Evolutionary conservation across 2,329 filamentous ascomycete species (phyloP).

Genomic region (Fusarium lyarnte): DNA sequence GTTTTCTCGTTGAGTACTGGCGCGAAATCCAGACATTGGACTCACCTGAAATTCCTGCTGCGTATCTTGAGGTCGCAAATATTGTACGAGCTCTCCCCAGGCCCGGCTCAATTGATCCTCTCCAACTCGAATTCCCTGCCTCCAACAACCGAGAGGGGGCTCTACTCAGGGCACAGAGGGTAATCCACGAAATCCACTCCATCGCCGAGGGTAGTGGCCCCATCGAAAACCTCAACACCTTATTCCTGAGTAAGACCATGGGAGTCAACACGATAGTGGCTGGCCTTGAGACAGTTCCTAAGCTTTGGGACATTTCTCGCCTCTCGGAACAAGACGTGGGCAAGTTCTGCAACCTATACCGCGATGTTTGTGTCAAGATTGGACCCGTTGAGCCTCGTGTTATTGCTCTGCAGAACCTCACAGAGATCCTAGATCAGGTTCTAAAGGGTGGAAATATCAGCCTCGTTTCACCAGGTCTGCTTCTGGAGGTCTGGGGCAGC

Average conservation of each 20-base stretch:
- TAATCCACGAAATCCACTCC: slow-evolving; percentile 51
- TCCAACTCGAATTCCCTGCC: slow-evolving; percentile 32
- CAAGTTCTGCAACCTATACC: slow-evolving; percentile 55
- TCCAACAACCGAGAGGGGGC: slow-evolving; percentile 45
- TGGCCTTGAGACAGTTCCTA: slow-evolving; percentile 48
- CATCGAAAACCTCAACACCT: slow-evolving; percentile 35
- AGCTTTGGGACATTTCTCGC: slow-evolving; percentile 44
- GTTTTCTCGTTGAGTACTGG: slow-evolving; percentile 44
- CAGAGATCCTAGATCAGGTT: slow-evolving; percentile 54
- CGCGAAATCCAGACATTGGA: slow-evolving; percentile 36
- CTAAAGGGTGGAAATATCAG: slow-evolving; percentile 43
- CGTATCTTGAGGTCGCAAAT: slow-evolving; percentile 59
- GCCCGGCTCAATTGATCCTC: slow-evolving; percentile 26
- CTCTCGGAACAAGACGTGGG: slow-evolving; percentile 40
- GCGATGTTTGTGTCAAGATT: slow-evolving; percentile 52
- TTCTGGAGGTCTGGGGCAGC: slow-evolving; percentile 54
- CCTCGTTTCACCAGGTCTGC: slow-evolving; percentile 46
- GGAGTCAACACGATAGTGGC: slow-evolving; percentile 50
- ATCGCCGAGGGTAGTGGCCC: slow-evolving; percentile 38
- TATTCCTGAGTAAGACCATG: slow-evolving; percentile 44
- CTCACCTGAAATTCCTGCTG: slow-evolving; percentile 56
- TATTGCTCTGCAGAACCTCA: slow-evolving; percentile 59
- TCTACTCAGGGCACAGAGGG: slow-evolving; percentile 52
- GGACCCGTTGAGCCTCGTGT: slow-evolving; percentile 57
- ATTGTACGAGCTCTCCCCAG: slow-evolving; percentile 49